Conservation (phyloP, 2,329 filamentous ascomycete genomes). For the Leptographium radiaticola region DNA sequence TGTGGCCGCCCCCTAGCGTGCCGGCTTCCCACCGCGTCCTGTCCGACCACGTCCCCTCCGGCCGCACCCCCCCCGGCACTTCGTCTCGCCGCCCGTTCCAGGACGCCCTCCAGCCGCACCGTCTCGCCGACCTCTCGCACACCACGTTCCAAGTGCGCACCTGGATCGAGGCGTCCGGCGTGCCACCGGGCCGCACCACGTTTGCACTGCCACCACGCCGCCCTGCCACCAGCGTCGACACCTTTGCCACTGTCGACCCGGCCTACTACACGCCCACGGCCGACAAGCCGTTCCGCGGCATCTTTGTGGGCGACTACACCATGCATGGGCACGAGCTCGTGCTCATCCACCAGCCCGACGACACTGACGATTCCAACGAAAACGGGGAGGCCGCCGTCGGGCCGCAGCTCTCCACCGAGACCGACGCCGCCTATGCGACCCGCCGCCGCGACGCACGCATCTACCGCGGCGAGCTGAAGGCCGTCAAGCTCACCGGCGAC, state of each 20-base stretch:
- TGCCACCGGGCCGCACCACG: slow-evolving; percentile 19
- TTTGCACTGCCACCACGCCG: neutral
- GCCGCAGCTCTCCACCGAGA: slow-evolving; percentile 26
- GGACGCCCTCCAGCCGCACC: slow-evolving; percentile 14
- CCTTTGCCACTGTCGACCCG: slow-evolving; percentile 59
- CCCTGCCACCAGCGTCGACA: slow-evolving; percentile 37
- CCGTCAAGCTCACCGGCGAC: slow-evolving; percentile 85
- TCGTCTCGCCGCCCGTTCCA: too few relatives aligned
- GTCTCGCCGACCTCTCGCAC: slow-evolving; percentile 49
- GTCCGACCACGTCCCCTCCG: slow-evolving; percentile 16
- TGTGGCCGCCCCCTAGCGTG: slow-evolving; percentile 67
- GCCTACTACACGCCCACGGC: slow-evolving; percentile 66
- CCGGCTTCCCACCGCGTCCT: slow-evolving; percentile 46
- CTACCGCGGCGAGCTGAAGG: slow-evolving; percentile 59
- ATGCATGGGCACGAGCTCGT: slow-evolving; percentile 84
- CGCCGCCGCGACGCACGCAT: slow-evolving; percentile 33
- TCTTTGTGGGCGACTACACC: slow-evolving; percentile 87
- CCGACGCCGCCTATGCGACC: slow-evolving; percentile 29
- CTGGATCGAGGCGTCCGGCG: slow-evolving; percentile 67
- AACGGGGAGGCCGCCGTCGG: neutral
- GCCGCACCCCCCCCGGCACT: slow-evolving; percentile 12
- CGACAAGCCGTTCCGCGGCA: slow-evolving; percentile 72
- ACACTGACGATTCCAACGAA: slow-evolving; percentile 12
- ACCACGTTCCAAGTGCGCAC: slow-evolving; percentile 60
- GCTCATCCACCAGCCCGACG: slow-evolving; percentile 59